phyloP scores from a whole-genome alignment of 352 stramenopile genomes.

The Phytopythium delawarense region DNA sequence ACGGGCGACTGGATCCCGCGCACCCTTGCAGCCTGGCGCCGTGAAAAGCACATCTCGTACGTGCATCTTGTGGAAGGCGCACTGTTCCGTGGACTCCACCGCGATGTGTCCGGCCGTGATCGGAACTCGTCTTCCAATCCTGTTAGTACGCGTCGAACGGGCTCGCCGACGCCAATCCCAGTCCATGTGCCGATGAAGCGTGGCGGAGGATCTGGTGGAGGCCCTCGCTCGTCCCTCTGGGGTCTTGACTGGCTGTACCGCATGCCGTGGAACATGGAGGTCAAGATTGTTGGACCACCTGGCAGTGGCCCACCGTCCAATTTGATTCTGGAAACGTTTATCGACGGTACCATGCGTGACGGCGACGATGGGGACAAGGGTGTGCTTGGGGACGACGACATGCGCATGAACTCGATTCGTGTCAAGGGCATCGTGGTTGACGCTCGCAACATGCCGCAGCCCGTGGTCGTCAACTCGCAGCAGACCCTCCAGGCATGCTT shows the following conservation, averaged over 20 bases:
- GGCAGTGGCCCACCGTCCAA: constrained; percentile 82
- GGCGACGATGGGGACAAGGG: constrained; percentile 68
- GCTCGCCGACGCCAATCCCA: constrained; percentile 72
- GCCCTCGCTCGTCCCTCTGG: constrained; percentile 69
- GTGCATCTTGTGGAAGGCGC: constrained; percentile 79
- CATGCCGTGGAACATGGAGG: constrained; percentile 91
- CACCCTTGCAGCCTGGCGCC: constrained; percentile 69
- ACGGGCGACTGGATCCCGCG: constrained; percentile 81
- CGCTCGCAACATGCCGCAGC: constrained; percentile 81
- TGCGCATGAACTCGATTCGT: constrained; percentile 85
- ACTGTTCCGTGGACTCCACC: constrained; percentile 78
- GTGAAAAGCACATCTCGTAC: constrained; percentile 84
- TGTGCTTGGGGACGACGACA: constrained; percentile 63
- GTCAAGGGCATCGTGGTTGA: constrained; percentile 88
- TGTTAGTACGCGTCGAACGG: constrained; percentile 38
- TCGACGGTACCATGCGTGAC: constrained; percentile 74
- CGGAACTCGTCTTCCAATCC: constrained; percentile 24
- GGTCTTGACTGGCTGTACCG: constrained; percentile 87
- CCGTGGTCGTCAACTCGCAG: constrained; percentile 83
- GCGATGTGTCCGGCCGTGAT: constrained; percentile 68
- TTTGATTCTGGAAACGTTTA: constrained; percentile 86
- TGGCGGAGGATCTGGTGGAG: constrained; percentile 57
- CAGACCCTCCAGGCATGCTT: constrained; percentile 85
- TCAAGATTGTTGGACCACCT: constrained; percentile 85
- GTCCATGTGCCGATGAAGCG: constrained; percentile 83